phyloP scores from a whole-genome alignment of 768 basidiomycete species.

The Auricularia cornea region DNA sequence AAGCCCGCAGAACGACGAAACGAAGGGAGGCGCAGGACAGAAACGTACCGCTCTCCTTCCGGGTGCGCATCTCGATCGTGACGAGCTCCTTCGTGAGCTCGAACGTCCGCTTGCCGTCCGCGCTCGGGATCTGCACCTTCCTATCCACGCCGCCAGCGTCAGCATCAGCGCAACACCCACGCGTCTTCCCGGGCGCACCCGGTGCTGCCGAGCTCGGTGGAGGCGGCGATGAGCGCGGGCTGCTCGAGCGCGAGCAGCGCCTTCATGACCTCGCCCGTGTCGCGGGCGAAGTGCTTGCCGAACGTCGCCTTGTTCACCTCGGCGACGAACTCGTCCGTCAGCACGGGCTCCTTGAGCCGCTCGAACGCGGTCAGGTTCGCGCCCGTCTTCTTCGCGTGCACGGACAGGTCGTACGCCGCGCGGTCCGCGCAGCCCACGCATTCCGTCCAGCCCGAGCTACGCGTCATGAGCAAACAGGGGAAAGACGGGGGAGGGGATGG shows the following conservation, averaged over 20 bases:
- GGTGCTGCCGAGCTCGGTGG: constrained; percentile 61
- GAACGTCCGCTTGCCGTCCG: constrained; percentile 55
- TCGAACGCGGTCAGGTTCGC: constrained; percentile 79
- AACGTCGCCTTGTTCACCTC: constrained; percentile 83
- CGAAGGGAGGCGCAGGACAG: too few species aligned
- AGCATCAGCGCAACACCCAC: not conserved
- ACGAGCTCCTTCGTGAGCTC: constrained; percentile 64
- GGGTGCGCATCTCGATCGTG: constrained; percentile 71
- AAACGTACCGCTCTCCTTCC: constrained; percentile 66
- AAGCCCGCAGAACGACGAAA: not conserved
- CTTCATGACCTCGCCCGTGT: constrained; percentile 59
- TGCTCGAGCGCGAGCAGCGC: constrained; percentile 60
- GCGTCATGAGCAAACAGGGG: too few species aligned
- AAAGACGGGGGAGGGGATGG: too few species aligned
- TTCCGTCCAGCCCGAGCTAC: constrained; percentile 88
- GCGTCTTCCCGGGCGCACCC: too few species aligned
- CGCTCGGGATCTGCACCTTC: constrained; percentile 43
- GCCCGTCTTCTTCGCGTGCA: constrained; percentile 80
- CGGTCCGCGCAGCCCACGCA: constrained; percentile 99
- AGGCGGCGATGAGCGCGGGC: constrained; percentile 51
- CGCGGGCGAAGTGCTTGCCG: constrained; percentile 83
- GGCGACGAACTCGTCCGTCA: constrained; percentile 70
- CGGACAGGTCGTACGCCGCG: constrained; percentile 90
- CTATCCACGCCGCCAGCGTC: constrained; percentile 27
- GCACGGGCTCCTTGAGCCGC: constrained; percentile 74